A percentile compares a stretch with the other conserved stretches of the same genome.
Conservation (phyloP, 2,329 filamentous ascomycete species). For the Phialophora verrucosa region DNA sequence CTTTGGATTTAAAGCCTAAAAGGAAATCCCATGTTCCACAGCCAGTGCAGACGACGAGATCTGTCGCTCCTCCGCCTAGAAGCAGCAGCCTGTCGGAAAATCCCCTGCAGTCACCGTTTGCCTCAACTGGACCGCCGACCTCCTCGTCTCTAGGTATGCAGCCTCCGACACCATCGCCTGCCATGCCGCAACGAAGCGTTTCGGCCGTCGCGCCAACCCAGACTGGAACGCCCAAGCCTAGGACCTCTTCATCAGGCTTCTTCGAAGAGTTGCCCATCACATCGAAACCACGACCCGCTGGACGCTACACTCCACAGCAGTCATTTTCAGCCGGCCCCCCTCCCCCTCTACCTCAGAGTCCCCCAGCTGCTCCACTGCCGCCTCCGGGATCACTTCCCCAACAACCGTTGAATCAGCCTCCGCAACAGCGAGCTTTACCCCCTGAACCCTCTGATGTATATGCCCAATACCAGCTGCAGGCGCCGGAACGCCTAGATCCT, state of each 20-base stretch:
- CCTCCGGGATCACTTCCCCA: constrained; percentile 8
- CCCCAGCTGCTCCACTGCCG: constrained; percentile 37
- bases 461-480: constrained; percentile 43
- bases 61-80: constrained; percentile 58
- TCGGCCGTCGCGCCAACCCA: constrained; percentile 25
- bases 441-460: constrained; percentile 38
- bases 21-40: constrained; percentile 68
- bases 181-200: constrained; percentile 30
- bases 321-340: constrained; percentile 36
- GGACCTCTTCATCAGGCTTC: constrained; percentile 58
- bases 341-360: constrained; percentile 37
- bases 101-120: constrained; percentile 45
- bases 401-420: neutral
- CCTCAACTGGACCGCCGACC: constrained; percentile 37
- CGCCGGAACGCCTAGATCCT: constrained; percentile 44
- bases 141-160: constrained; percentile 15
- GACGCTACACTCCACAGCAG: constrained; percentile 49
- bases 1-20: constrained; percentile 76
- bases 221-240: constrained; percentile 31
- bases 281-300: constrained; percentile 65
- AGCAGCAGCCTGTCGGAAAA: constrained; percentile 64
- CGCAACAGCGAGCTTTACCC: constrained; percentile 43
- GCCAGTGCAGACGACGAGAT: constrained; percentile 51
- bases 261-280: constrained; percentile 77
- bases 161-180: constrained; percentile 29